Evolutionary conservation across 192 early-diverging fungal genomes (phyloP), one percentile per base, ranked within the genome.

Genomic region (Coemansia sp.): DNA sequence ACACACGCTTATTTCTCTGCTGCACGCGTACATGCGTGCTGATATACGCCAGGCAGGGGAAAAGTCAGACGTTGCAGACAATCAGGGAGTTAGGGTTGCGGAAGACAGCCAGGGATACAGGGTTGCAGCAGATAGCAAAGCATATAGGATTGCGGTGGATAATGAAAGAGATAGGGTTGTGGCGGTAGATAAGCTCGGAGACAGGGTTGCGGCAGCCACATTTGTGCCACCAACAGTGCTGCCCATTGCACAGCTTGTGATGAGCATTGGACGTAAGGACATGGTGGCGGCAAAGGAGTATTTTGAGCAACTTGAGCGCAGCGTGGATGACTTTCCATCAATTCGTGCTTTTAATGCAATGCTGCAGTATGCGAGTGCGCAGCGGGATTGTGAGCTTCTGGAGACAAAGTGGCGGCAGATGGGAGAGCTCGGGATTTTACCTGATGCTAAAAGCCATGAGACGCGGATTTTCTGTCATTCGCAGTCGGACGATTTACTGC

Each of bases 391-490:
- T 17, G 31, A 11, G 19, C 9, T 54, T 17, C 33, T 72, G 52
- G 75, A 78, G 54, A 9, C 8, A 33, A 68, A 42, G 58, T 78
- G 75, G 75, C 69, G 70, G 46, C 70, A 71, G 62, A 78, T 78
- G 75, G 52, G 52, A 0, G 46, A 31, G 24, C 46, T 54, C 23
- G 75, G 75, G 0, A 30, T 77, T 6, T 29, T 56, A 30, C 66
- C 75, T 7, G 62, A 72, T 27, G 61, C 58, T 7, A 22, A 21
- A 8, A 51, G 61, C 54, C 75, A 77, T 50, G 22, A 36, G 51
- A 54, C 57, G 21, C 75, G 75, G 20, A 63, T 77, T 1, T 22
- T 29, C 11, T 71, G 69, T 46, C 62, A 68, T 20, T 58, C 75
- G 36, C 39, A 24, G 53, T 7, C 9, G 6, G 66, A 71, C 32